Evolutionary conservation across 352 stramenopile species (phyloP).

Genomic region (Globisporangium nagaii): DNA sequence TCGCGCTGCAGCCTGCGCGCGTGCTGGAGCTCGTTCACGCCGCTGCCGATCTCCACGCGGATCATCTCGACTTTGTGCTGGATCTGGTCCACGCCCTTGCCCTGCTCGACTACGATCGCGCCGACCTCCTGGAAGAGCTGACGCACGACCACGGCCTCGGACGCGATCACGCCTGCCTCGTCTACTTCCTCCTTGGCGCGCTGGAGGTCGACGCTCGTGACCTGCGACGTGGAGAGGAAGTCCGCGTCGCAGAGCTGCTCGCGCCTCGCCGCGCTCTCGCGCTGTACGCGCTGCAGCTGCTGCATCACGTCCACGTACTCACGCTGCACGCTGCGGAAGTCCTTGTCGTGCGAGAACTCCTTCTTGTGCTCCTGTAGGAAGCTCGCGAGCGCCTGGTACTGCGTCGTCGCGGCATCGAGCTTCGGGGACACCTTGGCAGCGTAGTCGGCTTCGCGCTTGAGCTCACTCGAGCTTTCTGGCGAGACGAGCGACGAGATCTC

Average conservation of each 20-base stretch:
- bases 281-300: constrained; percentile 61
- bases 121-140: constrained; percentile 66
- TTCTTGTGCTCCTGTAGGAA: constrained; percentile 65
- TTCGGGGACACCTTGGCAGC: constrained; percentile 32
- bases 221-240: constrained; percentile 46
- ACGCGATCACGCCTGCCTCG: constrained; percentile 52
- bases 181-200: constrained; percentile 73
- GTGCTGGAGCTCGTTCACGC: constrained; percentile 64
- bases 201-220: constrained; percentile 66
- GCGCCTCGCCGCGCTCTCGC: constrained; percentile 36
- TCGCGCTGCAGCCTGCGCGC: constrained; percentile 55
- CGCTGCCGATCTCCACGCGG: constrained; percentile 63
- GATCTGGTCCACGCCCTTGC: constrained; percentile 68
- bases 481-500: constrained; percentile 30
- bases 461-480: constrained; percentile 16
- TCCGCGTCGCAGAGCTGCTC: constrained; percentile 67
- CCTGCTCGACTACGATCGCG: constrained; percentile 54
- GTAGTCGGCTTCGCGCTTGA: constrained; percentile 59
- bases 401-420: constrained; percentile 45
- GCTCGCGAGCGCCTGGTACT: constrained; percentile 55
- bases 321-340: constrained; percentile 49
- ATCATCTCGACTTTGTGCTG: constrained; percentile 66
- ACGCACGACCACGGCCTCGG: constrained; percentile 62
- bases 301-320: constrained; percentile 65
- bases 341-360: constrained; percentile 34